Base-by-base conservation (phyloP, 108 stramenopile species). In the Nitzschia sp. region DNA sequence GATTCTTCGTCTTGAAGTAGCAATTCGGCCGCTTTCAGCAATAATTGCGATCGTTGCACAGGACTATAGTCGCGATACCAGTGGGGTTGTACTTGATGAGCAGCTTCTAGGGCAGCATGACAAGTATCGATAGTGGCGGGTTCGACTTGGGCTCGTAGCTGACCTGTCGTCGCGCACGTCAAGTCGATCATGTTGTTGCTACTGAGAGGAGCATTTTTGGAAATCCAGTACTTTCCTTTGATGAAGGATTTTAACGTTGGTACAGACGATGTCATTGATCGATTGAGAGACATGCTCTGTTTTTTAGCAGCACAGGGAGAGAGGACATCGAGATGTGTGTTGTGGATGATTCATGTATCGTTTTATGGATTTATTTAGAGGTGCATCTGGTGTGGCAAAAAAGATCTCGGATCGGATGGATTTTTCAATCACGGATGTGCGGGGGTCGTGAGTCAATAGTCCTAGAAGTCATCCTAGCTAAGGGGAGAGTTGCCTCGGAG, bases 41-140 rank as follows among this genome's bases (percentile, higher is more conserved):
- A 17, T 3, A 68, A 35, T 26, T 25, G n/a, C 4, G 36, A 60
- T 49, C 66, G 66, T 18, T 68, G 32, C 54, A 34, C 35, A 5
- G 66, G 66, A 33, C 35, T 61, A 23, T 19, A 61, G 2, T 61
- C 59, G 13, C 36, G 33, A 21, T 61, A 26, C 67, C 67, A 68
- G 2, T 32, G 67, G 24, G 23, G 23, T 24, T 68, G 67, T 17
- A 51, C 38, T 57, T 68, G 51, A 23, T 26, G 3, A 4, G 67
- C 54, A 24, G 49, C 54, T 21, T 56, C 25, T 0, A 68, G 8
- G 11, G 54, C 38, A 5, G 54, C 55, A 46, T 55, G 25, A 11
- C 55, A 18, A 5, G 47, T 34, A 24, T 57, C 25, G 9, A 38
- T 18, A 30, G 54, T 45, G 13, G 55, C 54, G 23, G 53, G n/a